A percentile compares a stretch with the other conserved stretches of the same genome.
Conservation (phyloP, 2,329 filamentous ascomycete genomes). For the Paecilomyces sp. region DNA sequence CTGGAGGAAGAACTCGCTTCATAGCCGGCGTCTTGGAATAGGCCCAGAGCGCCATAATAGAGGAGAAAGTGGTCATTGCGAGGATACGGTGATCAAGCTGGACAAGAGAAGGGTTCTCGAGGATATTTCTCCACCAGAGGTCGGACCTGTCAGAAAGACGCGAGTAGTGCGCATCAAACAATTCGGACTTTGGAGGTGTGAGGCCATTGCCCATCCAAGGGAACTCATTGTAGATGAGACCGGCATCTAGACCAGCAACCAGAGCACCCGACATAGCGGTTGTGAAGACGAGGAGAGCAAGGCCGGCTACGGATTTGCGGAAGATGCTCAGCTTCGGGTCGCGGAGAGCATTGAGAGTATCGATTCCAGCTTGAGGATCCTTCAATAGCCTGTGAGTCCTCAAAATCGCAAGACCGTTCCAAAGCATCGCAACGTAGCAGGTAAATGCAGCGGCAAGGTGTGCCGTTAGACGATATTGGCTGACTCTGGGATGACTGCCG, state of each 20-base stretch:
- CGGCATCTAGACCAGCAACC: constrained; percentile 90
- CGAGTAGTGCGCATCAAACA: constrained; percentile 80
- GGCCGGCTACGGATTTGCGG: constrained; percentile 62
- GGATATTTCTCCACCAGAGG: constrained; percentile 93
- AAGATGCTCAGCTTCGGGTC: constrained; percentile 65
- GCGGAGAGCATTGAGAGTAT: constrained; percentile 55
- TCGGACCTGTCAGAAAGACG: constrained; percentile 71
- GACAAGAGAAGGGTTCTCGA: constrained; percentile 92
- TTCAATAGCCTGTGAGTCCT: constrained; percentile 66
- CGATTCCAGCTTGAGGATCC: constrained; percentile 56
- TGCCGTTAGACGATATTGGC: constrained; percentile 84
- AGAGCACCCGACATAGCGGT: constrained; percentile 92
- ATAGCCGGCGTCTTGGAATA: constrained; percentile 64
- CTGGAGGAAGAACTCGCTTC: constrained; percentile 48
- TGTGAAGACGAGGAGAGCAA: constrained; percentile 71
- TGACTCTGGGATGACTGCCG: constrained; percentile 84
- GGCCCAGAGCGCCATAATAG: constrained; percentile 70
- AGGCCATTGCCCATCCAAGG: constrained; percentile 86
- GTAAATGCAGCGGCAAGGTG: constrained; percentile 87
- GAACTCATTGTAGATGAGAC: constrained; percentile 98
- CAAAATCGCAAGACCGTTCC: constrained; percentile 77
- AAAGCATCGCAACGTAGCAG: constrained; percentile 91
- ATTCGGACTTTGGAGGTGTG: constrained; percentile 71
- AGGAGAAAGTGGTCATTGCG: constrained; percentile 79
- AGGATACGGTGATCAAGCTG: constrained; percentile 93